Evolutionary conservation across 2,329 filamentous ascomycete species (phyloP), one percentile per base, ranked within the genome.

Genomic region (Colletotrichum spaethianum): DNA sequence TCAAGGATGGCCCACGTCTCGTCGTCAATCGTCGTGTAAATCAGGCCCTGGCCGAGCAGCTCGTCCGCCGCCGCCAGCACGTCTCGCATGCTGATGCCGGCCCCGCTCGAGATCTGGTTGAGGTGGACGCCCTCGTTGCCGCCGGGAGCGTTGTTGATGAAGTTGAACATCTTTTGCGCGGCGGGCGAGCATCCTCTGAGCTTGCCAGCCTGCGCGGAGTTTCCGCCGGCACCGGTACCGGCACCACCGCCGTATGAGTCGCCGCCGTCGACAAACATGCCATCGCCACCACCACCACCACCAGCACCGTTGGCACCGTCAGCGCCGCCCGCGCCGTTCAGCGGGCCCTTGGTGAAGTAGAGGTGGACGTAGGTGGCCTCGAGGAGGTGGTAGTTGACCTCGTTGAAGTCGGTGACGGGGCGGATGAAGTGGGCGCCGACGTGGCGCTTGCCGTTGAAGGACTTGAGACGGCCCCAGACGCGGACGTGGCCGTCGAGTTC

Each of bases 1-100:
- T 97, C 94, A 73, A 98, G 85, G 74, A 97, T 86, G 53, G 94
- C 94, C 92, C 94, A 98, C 0, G 96, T 98, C 82, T 94, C 89
- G 78, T 98, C 96, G 82, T 98, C 95, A 8, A 97, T 89, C 12
- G 97, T 99, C 36, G 94, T 94, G 83, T 94, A 99, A 75, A 98
- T 94, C 76, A 94, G 80, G 38, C 95, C 94, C 67, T 90, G 83
- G 2, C 86, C 86, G 53, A 94, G 82, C 78, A 99, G 82, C 82
- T 98, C 95, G 77, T 98, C 94, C 12, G 93, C 91, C n/a, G 91
- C 95, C 63, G 88, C 90, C 76, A 92, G 85, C 18, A 96, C 93
- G 56, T 97, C 94, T 33, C 87, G 86, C 38, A 91, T 83, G 11
- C 92, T 87, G 83, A 98, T 83, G 9, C 89, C 86, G 23, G 92